phyloP scores from a whole-genome alignment of 768 basidiomycete species.

The Psilocybe tampanensis region DNA sequence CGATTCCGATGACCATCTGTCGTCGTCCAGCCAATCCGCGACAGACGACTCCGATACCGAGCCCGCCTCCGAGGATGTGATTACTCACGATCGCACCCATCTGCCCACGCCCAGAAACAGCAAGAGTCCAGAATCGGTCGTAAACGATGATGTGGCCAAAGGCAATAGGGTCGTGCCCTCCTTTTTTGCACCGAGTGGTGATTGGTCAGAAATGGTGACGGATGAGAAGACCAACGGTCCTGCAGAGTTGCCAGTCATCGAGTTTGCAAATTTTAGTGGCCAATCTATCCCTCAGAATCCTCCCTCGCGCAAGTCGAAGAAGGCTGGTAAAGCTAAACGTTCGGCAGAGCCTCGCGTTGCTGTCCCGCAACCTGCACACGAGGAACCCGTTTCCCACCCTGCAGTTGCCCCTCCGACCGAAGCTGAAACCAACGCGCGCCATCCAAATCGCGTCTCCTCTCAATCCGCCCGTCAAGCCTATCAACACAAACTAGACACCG shows the following conservation, averaged over 20 bases:
- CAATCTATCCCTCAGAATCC: slow-evolving; percentile 32
- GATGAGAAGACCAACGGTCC: slow-evolving; percentile 67
- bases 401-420: slow-evolving; percentile 23
- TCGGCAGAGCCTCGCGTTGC: slow-evolving; percentile 30
- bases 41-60: slow-evolving; percentile 73
- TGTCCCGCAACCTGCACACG: slow-evolving; percentile 22
- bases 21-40: slow-evolving; percentile 58
- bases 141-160: slow-evolving; percentile 28
- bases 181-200: slow-evolving; percentile 57
- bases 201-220: slow-evolving; percentile 88
- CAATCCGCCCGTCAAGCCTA: slow-evolving; percentile 77
- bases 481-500: slow-evolving; percentile 76
- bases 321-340: slow-evolving; percentile 38
- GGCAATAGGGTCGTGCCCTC: slow-evolving; percentile 38
- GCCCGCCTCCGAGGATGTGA: slow-evolving; percentile 65
- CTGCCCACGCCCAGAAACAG: slow-evolving; percentile 71
- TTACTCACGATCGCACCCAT: slow-evolving; percentile 50
- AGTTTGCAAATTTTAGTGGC: slow-evolving; percentile 68
- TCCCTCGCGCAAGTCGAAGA: slow-evolving; percentile 44
- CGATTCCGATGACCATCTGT: slow-evolving; percentile 60
- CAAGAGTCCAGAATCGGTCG: slow-evolving; percentile 52
- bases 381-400: slow-evolving; percentile 5
- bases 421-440: slow-evolving; percentile 17
- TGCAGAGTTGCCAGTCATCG: slow-evolving; percentile 75
- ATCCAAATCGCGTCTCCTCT: slow-evolving; percentile 21